phyloP scores from a whole-genome alignment of 2,329 filamentous ascomycete genomes.

The Bipolaris cookei region DNA sequence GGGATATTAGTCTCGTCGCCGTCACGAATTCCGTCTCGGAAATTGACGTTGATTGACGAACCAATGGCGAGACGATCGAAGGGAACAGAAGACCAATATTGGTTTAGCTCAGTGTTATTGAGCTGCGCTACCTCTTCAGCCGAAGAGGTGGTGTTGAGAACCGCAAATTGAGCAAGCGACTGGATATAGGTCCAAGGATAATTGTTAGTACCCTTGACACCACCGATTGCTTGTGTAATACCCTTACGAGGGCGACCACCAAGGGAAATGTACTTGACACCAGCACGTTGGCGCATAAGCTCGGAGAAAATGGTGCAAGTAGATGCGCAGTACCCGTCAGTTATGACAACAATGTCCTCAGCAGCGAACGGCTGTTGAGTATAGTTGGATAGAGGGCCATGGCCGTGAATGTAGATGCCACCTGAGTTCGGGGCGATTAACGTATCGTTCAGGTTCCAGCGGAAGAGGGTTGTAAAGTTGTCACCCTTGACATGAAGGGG shows the following conservation, averaged over 20 bases:
- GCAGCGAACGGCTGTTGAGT: slow-evolving; percentile 51
- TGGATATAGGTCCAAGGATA: slow-evolving; percentile 43
- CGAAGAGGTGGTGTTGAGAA: slow-evolving; percentile 31
- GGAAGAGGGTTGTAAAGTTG: slow-evolving; percentile 63
- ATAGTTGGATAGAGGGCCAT: slow-evolving; percentile 52
- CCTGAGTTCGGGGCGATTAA: slow-evolving; percentile 45
- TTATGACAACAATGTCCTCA: slow-evolving; percentile 64
- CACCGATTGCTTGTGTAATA: slow-evolving; percentile 65
- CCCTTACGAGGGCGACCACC: slow-evolving; percentile 64
- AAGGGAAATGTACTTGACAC: slow-evolving; percentile 63
- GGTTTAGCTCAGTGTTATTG: slow-evolving; percentile 40
- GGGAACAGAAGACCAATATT: slow-evolving; percentile 40
- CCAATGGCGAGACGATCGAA: slow-evolving; percentile 39
- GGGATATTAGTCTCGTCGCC: slow-evolving; percentile 54
- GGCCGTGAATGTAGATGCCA: slow-evolving; percentile 44
- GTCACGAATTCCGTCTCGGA: slow-evolving; percentile 52
- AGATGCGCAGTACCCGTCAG: slow-evolving; percentile 62
- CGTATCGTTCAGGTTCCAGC: slow-evolving; percentile 56
- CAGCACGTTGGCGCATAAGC: slow-evolving; percentile 59
- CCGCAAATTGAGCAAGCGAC: slow-evolving; percentile 28
- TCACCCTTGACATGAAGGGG: slow-evolving; percentile 54
- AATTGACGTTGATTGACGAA: slow-evolving; percentile 44
- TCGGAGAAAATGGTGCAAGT: slow-evolving; percentile 66
- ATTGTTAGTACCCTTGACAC: slow-evolving; percentile 64
- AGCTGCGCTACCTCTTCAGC: slow-evolving; percentile 35